These are phyloP conservation scores for Heimioporus retisporus DNA, from an alignment of 1,284 basidiomycete genomes.

Conservation along the genomic window DNA sequence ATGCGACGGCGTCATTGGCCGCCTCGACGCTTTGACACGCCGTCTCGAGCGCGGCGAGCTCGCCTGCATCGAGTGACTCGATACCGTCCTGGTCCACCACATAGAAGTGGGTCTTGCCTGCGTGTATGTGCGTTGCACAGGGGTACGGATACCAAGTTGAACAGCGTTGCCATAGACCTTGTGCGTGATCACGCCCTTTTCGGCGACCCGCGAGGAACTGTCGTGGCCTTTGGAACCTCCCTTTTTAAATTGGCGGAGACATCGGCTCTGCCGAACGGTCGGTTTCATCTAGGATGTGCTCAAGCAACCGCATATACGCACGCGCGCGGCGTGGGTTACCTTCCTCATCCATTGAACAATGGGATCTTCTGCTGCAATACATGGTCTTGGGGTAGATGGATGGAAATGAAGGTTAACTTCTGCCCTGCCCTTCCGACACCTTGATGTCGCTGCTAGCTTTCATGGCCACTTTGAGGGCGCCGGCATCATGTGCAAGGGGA, in stretches of 20 bases:
- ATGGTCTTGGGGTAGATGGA: no score
- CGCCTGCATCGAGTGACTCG: no score
- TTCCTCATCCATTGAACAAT: conserved; percentile 79
- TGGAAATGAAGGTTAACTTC: background rate
- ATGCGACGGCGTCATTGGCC: conserved; percentile 62
- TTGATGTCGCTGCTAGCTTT: conserved; percentile 63
- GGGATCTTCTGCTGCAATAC: conserved; percentile 69
- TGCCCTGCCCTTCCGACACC: conserved; percentile 77
- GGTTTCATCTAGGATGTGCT: conserved; percentile 68
- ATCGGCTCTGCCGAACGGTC: conserved; percentile 85
- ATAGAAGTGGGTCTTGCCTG: conserved; percentile 88
- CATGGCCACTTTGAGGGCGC: conserved; percentile 34
- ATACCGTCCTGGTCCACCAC: conserved; percentile 80
- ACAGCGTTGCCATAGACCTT: conserved; percentile 75
- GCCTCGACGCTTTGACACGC: no score
- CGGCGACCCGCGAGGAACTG: conserved; percentile 82
- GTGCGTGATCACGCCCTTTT: no score
- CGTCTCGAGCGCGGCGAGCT: no score
- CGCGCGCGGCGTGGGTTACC: conserved; percentile 48
- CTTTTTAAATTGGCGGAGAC: conserved; percentile 91
- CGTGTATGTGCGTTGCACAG: no score
- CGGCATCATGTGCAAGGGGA: background rate
- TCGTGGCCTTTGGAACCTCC: conserved; percentile 82
- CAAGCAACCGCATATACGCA: background rate
- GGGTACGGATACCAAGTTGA: no score